Evolutionary conservation across 140 eudicot species (phyloP), one percentile per base, ranked within the genome.

Genomic region (Ambrosia hybrid): DNA sequence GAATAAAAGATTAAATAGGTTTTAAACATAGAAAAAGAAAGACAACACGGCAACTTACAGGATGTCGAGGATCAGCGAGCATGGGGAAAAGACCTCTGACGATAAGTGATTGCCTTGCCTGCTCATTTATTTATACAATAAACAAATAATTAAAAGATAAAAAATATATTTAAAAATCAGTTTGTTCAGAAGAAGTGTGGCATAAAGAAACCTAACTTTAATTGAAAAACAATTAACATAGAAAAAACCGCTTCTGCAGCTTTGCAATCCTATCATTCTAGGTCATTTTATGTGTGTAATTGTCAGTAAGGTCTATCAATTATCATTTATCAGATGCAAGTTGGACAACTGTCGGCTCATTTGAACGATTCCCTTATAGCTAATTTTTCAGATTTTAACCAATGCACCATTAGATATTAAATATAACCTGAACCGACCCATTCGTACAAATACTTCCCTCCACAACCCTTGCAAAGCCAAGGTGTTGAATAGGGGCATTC

Each of bases 11-110:
- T 36, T 7, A 68, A 6, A 56, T 57, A 16, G 6, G 46, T 48
- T 41, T 14, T 43, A 9, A 60, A 58, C 6, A 4, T 41, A 4
- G 26, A 43, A 51, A 48, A 73, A 62, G 30, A 62, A 57, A 16
- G 58, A 21, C 55, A 53, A 64, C 13, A 57, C 3, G 51, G 26
- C 48, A 71, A 73, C 96, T 81, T 80, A 92, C 98, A 17, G 96
- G 98, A 79, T 92, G 96, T 58, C 93, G 88, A 62, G 96, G 96
- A 92, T 92, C 98, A 62, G 98, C 98, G 74, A 92, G 96, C 86
- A 92, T 85, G 73, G 98, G 96, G 73, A 89, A 92, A 75, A 89
- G 95, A 46, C 96, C 96, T 75, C 98, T 68, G 48, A 92, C 87
- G 17, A 92, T 85, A 76, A 89, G 87, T 34, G 98, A 89, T 53